These are phyloP conservation scores for Amanita rubescens DNA, from an alignment of 768 basidiomycete genomes.

Conservation along the genomic window DNA sequence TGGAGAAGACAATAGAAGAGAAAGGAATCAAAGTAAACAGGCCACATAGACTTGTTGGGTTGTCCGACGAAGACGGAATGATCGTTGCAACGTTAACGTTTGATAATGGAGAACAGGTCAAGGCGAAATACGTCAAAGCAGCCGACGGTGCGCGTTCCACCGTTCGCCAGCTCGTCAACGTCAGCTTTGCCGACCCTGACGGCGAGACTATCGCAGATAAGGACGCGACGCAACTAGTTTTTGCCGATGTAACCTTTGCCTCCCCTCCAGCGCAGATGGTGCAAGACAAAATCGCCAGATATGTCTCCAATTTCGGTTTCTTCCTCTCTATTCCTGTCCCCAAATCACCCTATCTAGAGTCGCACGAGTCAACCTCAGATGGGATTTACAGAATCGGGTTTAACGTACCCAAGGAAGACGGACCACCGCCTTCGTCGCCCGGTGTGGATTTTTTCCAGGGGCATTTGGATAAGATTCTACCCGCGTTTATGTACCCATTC, in stretches of 20 bases:
- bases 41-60: conserved; percentile 31
- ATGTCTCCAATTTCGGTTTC: conserved; percentile 22
- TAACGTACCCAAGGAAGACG: no score
- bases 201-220: conserved; percentile 19
- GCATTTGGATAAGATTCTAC: conserved; percentile 34
- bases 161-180: conserved; percentile 34
- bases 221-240: conserved; percentile 30
- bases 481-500: conserved; percentile 22
- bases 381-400: conserved; percentile 33
- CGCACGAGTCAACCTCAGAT: conserved; percentile 8
- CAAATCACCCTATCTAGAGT: conserved; percentile 12
- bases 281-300: conserved; percentile 14
- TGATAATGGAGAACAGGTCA: conserved; percentile 36
- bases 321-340: conserved; percentile 32
- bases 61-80: conserved; percentile 22
- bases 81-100: conserved; percentile 39
- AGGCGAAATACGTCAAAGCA: conserved; percentile 39
- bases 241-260: conserved; percentile 40
- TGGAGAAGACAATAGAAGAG: conserved; percentile 26
- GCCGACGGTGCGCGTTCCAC: conserved; percentile 44
- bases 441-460: conserved; percentile 35
- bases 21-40: conserved; percentile 27
- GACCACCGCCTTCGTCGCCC: conserved; percentile 31
- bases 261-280: conserved; percentile 16
- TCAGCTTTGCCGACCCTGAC: conserved; percentile 39